Percentiles rank a stretch among this genome's conserved stretches.
Evolutionary conservation across 2,329 filamentous ascomycete species (phyloP).

Genomic region (Colletotrichum eremochloae): DNA sequence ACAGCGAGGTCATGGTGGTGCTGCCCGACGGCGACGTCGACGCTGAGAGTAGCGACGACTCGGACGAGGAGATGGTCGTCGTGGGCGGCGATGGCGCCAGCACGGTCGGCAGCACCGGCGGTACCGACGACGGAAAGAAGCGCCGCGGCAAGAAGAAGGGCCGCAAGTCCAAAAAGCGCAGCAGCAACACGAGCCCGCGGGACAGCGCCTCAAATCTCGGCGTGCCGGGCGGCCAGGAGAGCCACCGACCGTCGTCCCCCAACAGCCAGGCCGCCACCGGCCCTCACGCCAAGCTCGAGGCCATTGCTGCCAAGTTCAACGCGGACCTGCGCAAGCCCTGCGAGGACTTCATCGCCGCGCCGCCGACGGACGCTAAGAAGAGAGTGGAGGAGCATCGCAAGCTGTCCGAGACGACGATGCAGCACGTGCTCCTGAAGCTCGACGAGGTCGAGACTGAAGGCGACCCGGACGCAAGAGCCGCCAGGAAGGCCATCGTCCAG

Average conservation of each 20-base stretch:
- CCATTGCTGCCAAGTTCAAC: conserved; percentile 75
- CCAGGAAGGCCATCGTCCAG: conserved; percentile 79
- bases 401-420: conserved; percentile 81
- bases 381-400: conserved; percentile 80
- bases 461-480: conserved; percentile 72
- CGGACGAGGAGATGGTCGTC: conserved; percentile 59
- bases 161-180: conserved; percentile 51
- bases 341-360: conserved; percentile 69
- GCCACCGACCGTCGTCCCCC: conserved; percentile 56
- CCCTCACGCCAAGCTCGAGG: conserved; percentile 73
- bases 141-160: conserved; percentile 54
- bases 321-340: conserved; percentile 75
- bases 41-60: conserved; percentile 52
- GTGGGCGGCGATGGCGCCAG: conserved; percentile 58
- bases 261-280: conserved; percentile 48
- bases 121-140: conserved; percentile 51
- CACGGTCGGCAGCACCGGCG: conserved; percentile 47
- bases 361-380: conserved; percentile 77
- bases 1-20: conserved; percentile 69
- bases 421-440: conserved; percentile 81
- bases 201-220: conserved; percentile 58
- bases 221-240: conserved; percentile 48
- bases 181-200: conserved; percentile 54
- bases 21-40: conserved; percentile 59
- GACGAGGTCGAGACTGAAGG: conserved; percentile 83